Evolutionary conservation across 805 yeast genomes (phyloP), one percentile per base, ranked within the genome.

Genomic region (Candida wancherniae): DNA sequence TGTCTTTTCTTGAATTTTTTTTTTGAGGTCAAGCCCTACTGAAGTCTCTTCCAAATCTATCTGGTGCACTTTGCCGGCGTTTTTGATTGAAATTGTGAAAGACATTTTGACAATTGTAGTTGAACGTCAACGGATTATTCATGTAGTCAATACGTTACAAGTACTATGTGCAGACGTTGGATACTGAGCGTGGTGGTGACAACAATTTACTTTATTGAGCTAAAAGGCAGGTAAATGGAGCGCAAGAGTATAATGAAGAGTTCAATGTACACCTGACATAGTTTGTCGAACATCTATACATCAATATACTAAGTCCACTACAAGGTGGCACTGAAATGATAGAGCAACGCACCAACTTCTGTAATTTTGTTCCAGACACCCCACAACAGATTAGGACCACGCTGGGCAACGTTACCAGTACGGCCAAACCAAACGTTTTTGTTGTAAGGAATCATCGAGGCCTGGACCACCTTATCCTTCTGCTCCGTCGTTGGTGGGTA

Each of bases 1-100:
- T 3, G 97, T 90, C 36, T 75, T 55, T 14, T 77, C 73, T 44
- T 73, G 78, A 33, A 92, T 77, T 56, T 80, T 78, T 27, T 66
- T 58, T 54, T 87, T 90, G 56, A 84, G 71, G 5, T 67, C 71
- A 18, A 63, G 52, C 5, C 87, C 94, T 2, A 75, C 69, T 33
- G 75, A 77, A 8, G 49, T 50, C 4, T 73, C 61, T 28, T 70
- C 78, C 19, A 80, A 49, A 24, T 50, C 58, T 12, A 66, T 52
- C 15, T 62, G 63, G 37, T 58, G 55, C n/a, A 55, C 43, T 34
- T 64, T 63, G 8, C 72, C 71, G 9, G 68, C 67, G 40, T 66
- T 61, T 38, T 64, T 66, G 22, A 66, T 65, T 10, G 47, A 33
- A 16, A 56, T 21, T 12, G 33, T 28, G 19, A 35, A 34, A 9